phyloP scores from a whole-genome alignment of 306 rosid species.

The Castanopsis chinensis region DNA sequence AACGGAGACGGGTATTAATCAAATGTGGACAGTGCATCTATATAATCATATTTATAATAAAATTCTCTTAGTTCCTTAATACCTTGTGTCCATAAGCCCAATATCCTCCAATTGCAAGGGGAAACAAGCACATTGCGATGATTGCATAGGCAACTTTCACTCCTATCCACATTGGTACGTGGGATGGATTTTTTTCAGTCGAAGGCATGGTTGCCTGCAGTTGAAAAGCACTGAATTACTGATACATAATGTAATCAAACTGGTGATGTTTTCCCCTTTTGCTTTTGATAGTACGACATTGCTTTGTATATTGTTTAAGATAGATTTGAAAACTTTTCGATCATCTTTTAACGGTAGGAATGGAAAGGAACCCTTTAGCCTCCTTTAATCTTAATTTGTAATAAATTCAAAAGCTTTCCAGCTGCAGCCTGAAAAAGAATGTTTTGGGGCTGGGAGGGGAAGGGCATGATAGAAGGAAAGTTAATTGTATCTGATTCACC shows the following conservation, averaged over 20 bases:
- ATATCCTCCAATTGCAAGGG: conserved; percentile 51
- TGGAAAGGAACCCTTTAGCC: neutral
- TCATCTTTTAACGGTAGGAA: neutral
- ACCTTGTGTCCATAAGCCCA: conserved; percentile 55
- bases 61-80: neutral
- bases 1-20: no score
- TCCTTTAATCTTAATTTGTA: neutral
- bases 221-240: neutral
- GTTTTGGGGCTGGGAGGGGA: no score
- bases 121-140: conserved; percentile 45
- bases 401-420: neutral
- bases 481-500: no score
- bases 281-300: neutral
- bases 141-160: conserved; percentile 39
- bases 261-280: neutral
- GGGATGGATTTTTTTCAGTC: conserved; percentile 50
- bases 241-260: neutral
- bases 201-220: conserved; percentile 66
- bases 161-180: conserved; percentile 61
- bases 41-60: no score
- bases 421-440: neutral
- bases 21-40: no score
- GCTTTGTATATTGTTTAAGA: neutral
- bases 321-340: neutral
- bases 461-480: no score